A percentile compares a stretch with the other conserved stretches of the same genome.
Conservation (phyloP, 2,329 filamentous ascomycete genomes). For the Aureobasidium sp. region DNA sequence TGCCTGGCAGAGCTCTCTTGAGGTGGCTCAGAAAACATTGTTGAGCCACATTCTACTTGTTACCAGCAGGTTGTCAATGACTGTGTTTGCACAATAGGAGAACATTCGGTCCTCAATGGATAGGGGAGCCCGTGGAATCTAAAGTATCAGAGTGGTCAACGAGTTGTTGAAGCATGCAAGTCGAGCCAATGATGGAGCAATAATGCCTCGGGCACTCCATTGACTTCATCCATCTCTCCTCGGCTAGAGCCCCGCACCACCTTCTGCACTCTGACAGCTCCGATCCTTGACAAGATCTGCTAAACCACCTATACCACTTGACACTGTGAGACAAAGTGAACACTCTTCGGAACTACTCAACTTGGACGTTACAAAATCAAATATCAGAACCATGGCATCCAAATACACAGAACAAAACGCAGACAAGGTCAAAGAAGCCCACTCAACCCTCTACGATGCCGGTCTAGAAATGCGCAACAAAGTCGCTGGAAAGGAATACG, state of each 20-base stretch:
- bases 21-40: too few relatives aligned
- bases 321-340: neutral
- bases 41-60: too few relatives aligned
- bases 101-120: too few relatives aligned
- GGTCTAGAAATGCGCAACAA: conserved; percentile 51
- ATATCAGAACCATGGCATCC: neutral
- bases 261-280: neutral
- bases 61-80: too few relatives aligned
- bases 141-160: neutral
- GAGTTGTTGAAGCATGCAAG: neutral
- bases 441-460: conserved; percentile 51
- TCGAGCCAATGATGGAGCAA: neutral
- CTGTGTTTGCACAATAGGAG: too few relatives aligned
- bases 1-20: neutral
- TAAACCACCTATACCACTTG: neutral
- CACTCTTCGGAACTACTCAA: neutral
- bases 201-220: too few relatives aligned
- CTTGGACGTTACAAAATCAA: neutral
- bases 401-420: conserved; percentile 1
- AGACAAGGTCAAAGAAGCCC: conserved; percentile 23
- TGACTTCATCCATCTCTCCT: neutral
- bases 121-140: too few relatives aligned
- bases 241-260: neutral
- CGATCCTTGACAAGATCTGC: neutral
- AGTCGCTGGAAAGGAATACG: conserved; percentile 54